phyloP scores from a whole-genome alignment of 768 basidiomycete species.

The Termitomyces sp. region DNA sequence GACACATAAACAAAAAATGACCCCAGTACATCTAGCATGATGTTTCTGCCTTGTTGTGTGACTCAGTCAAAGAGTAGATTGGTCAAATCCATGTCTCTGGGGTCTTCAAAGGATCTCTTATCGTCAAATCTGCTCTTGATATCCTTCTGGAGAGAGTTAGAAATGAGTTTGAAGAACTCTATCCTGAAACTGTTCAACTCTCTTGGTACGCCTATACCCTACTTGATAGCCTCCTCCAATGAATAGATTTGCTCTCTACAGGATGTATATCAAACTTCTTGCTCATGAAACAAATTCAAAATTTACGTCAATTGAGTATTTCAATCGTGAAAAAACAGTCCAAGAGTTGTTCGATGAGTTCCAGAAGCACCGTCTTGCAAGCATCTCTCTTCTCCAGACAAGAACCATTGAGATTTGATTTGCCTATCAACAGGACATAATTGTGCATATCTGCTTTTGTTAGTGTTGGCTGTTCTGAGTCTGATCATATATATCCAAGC shows the following conservation, averaged over 20 bases:
- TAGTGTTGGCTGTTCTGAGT: background rate
- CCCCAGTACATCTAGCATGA: background rate
- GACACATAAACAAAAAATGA: background rate
- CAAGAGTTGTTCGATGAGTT: no score
- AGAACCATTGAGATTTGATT: background rate
- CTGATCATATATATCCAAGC: conserved; percentile 7
- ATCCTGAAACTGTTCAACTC: background rate
- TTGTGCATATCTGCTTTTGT: background rate
- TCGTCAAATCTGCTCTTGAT: background rate
- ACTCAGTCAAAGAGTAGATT: background rate
- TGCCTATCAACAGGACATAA: background rate
- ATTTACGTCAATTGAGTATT: background rate
- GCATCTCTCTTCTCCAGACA: background rate
- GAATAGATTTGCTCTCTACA: no score
- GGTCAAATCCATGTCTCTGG: background rate
- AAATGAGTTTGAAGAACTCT: background rate
- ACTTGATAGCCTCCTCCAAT: background rate
- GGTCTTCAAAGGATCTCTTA: background rate
- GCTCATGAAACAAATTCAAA: background rate
- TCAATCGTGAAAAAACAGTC: background rate
- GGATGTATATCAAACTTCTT: no score
- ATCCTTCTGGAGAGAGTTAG: background rate
- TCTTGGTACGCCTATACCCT: background rate
- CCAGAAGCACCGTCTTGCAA: background rate
- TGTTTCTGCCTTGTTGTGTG: background rate